Evolutionary conservation across 345 rosid species (phyloP).

Genomic region (Trapa incisa): DNA sequence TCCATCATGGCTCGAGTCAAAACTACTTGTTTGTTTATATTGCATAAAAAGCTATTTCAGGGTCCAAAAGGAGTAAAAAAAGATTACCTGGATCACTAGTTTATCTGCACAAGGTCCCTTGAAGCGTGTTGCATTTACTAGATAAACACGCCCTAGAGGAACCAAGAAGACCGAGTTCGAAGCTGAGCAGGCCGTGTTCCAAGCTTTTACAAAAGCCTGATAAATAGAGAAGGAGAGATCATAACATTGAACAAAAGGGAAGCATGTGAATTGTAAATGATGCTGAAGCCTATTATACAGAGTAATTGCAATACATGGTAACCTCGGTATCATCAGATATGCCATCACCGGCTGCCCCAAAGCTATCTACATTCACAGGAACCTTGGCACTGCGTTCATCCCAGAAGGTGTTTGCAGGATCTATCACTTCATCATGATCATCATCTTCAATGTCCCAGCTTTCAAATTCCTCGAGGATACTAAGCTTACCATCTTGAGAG

Average conservation of each 20-base stretch:
- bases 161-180: slow-evolving; percentile 60
- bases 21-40: not conserved
- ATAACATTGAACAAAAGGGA: not conserved
- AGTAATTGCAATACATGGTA: slow-evolving; percentile 6
- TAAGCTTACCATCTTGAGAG: slow-evolving; percentile 24
- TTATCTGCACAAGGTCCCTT: slow-evolving; percentile 75
- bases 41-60: not conserved
- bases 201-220: slow-evolving; percentile 68
- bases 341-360: slow-evolving; percentile 84
- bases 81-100: slow-evolving; percentile 60
- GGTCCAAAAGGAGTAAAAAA: too few species aligned
- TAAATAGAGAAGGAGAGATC: not conserved
- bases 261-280: not conserved
- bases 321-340: slow-evolving; percentile 90
- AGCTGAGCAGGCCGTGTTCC: slow-evolving; percentile 64
- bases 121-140: slow-evolving; percentile 77
- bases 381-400: slow-evolving; percentile 46
- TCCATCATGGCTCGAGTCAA: not conserved
- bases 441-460: slow-evolving; percentile 44
- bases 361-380: slow-evolving; percentile 89
- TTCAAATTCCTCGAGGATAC: slow-evolving; percentile 42
- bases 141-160: slow-evolving; percentile 53
- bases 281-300: not conserved
- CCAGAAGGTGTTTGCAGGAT: slow-evolving; percentile 32
- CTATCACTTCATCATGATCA: slow-evolving; percentile 33